Conservation (phyloP, 1,284 basidiomycete genomes). For the Melampsora allii-populina region DNA sequence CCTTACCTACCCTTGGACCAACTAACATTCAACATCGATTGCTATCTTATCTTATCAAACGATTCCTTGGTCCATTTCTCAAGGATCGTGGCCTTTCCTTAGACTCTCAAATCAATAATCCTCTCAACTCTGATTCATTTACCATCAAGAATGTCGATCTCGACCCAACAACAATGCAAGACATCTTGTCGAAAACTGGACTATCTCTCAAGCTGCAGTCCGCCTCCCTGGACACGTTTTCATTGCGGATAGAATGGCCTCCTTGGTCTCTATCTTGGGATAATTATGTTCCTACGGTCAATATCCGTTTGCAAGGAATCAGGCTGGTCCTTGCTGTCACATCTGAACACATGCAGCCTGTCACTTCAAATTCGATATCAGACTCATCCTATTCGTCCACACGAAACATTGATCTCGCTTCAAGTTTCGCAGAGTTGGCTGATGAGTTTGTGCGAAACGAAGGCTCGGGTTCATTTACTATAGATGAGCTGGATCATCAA, state of each 20-base stretch:
- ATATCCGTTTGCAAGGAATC: conserved; percentile 10
- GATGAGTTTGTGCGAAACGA: conserved; percentile 35
- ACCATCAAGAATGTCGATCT: conserved; percentile 28
- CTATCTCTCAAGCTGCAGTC: neutral
- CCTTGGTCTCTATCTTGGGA: conserved; percentile 37
- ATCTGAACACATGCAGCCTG: conserved; percentile 1
- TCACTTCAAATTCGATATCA: neutral
- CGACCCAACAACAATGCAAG: conserved; percentile 12
- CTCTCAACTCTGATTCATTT: conserved; percentile 18
- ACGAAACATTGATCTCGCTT: conserved; percentile 17
- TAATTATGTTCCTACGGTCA: conserved; percentile 37
- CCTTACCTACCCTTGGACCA: conserved; percentile 31
- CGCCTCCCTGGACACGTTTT: conserved; percentile 1
- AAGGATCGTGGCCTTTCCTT: conserved; percentile 33
- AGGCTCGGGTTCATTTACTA: conserved; percentile 6
- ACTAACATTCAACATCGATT: conserved; percentile 34
- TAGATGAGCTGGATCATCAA: conserved; percentile 21
- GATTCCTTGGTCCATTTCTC: conserved; percentile 34
- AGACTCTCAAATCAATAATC: conserved; percentile 5
- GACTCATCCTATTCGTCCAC: neutral
- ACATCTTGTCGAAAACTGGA: neutral
- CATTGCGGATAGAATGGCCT: conserved; percentile 39
- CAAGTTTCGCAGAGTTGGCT: conserved; percentile 27
- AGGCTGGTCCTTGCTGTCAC: conserved; percentile 13
- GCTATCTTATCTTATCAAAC: conserved; percentile 28